Evolutionary conservation across 2,329 filamentous ascomycete genomes (phyloP), one percentile per base, ranked within the genome.

Genomic region (Arthrobotrys megalospora): DNA sequence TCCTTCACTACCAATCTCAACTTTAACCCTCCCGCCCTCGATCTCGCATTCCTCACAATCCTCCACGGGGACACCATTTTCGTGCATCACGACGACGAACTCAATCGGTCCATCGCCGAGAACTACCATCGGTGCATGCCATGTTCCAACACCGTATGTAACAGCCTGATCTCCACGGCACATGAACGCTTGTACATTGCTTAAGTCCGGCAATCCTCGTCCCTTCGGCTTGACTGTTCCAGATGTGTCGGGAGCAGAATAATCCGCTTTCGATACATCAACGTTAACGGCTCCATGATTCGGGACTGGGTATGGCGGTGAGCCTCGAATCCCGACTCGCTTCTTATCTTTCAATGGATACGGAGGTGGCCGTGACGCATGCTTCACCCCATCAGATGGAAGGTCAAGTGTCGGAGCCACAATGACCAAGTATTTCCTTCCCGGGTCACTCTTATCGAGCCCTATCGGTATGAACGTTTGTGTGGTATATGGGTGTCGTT

Each of bases 111-210:
- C 85, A 52, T 85, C 84, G 0, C 94, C 94, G 60, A 98, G 85
- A 14, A 93, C 94, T 12, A 94, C 92, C 95, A 99, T 98, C 0
- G 96, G 96, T 79, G 95, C 94, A 86, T 99, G 96, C 95, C 91
- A 99, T 67, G 94, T 97, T 4, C 93, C 96, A 0, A 92, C 90
- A 0, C 89, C 93, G 84, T 98, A 99, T 1, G 94, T 97, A 12
- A 99, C 93, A 10, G 93, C 94, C 85, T 97, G 93, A 24, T 88
- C 87, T 1, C 90, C 91, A 62, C 88, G 89, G 0, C 93, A 94
- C 68, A 96, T 85, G 83, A 97, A 99, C 0, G 94, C 95, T 80
- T 87, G 88, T 45, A 97, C 82, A 7, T 88, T 87, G 21, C 84
- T 83, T 47, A 97, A 83, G 84, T 97, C 93, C 0, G 96, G 95